Evolutionary conservation across 1,139 yeast species (phyloP), one percentile per base, ranked within the genome.

Genomic region (Hyphopichia wangnamkhiaoensis): DNA sequence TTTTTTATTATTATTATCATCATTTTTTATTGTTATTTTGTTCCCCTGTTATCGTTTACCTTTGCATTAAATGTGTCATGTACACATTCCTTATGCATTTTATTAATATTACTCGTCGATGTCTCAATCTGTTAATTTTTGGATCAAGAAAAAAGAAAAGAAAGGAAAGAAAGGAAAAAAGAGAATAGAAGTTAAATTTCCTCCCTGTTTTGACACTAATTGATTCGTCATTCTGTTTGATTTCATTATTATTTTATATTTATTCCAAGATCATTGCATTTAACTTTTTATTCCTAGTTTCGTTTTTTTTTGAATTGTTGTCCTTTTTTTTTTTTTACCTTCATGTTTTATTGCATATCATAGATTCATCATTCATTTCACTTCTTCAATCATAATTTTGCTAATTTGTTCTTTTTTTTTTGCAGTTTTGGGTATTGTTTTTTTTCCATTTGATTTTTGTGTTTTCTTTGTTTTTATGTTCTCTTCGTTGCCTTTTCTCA

Each of bases 61-160:
- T 40, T 52, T 48, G 53, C 49, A 42, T 48, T 45, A 16, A 8
- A 5, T 16, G 9, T n/a, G n/a, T n/a, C n/a, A n/a, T n/a, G n/a
- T n/a, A 17, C 10, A 4, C 15, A 36, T 46, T 40, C 24, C 33
- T 18, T 36, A 31, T 39, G 25, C 34, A 27, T 30, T 31, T 37
- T 39, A 35, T 41, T 45, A 40, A 38, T 40, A 31, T 37, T 38
- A 42, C 40, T 39, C 34, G 42, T 56, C 62, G 60, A 58, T 61
- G 68, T 61, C 66, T 61, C 59, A 54, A 53, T 61, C 65, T 53
- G 43, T 39, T 47, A 41, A n/a, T 35, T 38, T 44, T 42, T 14
- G 15, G 29, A 26, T 26, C 13, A 12, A 26, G 15, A 26, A 26
- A 15, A 24, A 31, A 31, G 20, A 31, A 19, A 31, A 19, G 18